Base-by-base conservation (phyloP, 768 basidiomycete genomes). In the Leccinellum albellum region DNA sequence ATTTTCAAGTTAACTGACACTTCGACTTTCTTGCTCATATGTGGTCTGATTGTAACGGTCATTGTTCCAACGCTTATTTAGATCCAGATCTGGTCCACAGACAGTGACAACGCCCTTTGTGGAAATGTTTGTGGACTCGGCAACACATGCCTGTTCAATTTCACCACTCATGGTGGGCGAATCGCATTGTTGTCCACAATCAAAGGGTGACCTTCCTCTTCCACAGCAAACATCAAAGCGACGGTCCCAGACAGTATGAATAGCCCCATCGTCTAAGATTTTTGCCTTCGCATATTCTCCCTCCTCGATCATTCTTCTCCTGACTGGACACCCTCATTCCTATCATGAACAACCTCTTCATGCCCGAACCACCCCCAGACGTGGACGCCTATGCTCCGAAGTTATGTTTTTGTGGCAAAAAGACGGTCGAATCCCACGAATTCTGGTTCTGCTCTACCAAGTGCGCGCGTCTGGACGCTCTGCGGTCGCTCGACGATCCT, bases 401-500 rank as follows among this genome's bases (percentile, higher is more conserved):
- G 20, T 32, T 58, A 15, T 71, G 70, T 45, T 64, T 65, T 46
- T 73, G 70, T 15, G 72, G 71, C 15, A 56, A 37, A 13, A 48
- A 42, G 35, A 71, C 70, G 0, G 42, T 59, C 0, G 53, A 62
- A 50, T 61, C 52, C 12, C 70, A 71, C 35, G 70, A 73, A 0
- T 68, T 64, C 45, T 71, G 58, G 57, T 73, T 60, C 47, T 71
- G 70, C 37, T 71, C 71, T 20, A 57, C 55, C 3, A 2, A 54
- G 0, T 73, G 72, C 12, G 72, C 70, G 9, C 70, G 64, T 21
- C 35, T 17, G 15, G 71, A 73, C 24, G 51, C 72, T 24, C 60
- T 72, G 17, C 61, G 63, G 24, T 64, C 70, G 3, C 66, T 73
- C 23, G 61, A 49, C 2, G 54, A 53, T 14, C 51, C 58, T 5